These are phyloP conservation scores for Gossypium australe DNA, from an alignment of 345 rosid genomes.

Conservation along the genomic window DNA sequence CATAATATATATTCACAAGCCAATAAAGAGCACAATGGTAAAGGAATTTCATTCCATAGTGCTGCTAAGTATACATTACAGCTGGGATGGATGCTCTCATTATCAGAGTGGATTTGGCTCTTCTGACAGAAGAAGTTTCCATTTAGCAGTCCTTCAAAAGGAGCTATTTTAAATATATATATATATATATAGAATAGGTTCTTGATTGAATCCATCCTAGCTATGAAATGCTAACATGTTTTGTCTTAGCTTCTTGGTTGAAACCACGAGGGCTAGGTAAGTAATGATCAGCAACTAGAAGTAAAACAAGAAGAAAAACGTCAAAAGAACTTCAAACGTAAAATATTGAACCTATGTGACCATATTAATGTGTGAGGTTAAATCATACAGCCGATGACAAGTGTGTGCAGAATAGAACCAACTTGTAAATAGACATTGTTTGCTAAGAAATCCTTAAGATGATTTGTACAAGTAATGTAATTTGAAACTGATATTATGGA, in stretches of 20 bases:
- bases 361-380: not conserved
- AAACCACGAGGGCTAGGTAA: not conserved
- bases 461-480: not conserved
- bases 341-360: not conserved
- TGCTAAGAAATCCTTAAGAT: not conserved
- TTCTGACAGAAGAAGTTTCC: too few species aligned
- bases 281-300: not conserved
- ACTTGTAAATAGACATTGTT: not conserved
- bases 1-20: not conserved
- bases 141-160: too few species aligned
- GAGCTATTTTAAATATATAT: too few species aligned
- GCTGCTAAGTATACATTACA: not conserved
- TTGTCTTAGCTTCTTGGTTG: too few species aligned
- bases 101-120: too few species aligned
- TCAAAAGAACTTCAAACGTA: not conserved
- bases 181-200: too few species aligned
- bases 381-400: not conserved
- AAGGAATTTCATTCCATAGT: not conserved
- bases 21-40: not conserved
- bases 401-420: not conserved
- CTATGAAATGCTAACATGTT: too few species aligned
- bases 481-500: not conserved
- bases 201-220: too few species aligned
- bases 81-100: too few species aligned
- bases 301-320: not conserved